Evolutionary conservation across 2,329 filamentous ascomycete genomes (phyloP).

Genomic region (Paecilomyces dactylethromorphus): DNA sequence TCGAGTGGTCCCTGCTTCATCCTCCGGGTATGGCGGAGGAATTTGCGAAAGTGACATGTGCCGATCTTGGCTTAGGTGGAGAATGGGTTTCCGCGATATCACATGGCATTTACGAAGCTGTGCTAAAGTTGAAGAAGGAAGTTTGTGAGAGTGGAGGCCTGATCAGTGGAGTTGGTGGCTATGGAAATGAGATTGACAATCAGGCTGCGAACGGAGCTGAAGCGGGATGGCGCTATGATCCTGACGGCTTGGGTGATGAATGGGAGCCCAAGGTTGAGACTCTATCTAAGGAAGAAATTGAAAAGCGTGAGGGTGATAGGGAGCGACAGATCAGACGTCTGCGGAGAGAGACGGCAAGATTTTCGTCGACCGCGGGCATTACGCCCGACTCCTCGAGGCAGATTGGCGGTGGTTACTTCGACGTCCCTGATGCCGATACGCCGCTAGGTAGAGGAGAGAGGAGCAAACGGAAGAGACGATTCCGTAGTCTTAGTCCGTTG

Average conservation of each 20-base stretch:
- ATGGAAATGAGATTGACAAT: conserved; percentile 71
- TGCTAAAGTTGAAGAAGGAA: conserved; percentile 88
- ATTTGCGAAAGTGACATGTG: conserved; percentile 88
- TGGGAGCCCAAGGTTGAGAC: conserved; percentile 79
- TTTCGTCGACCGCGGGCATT: conserved; percentile 80
- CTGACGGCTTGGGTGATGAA: conserved; percentile 75
- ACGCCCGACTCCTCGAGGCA: conserved; percentile 63
- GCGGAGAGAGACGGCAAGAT: conserved; percentile 83
- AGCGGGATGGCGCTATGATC: conserved; percentile 92
- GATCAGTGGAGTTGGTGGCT: conserved; percentile 64
- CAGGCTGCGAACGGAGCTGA: conserved; percentile 76
- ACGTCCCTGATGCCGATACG: conserved; percentile 57
- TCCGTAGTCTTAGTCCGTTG: conserved; percentile 78
- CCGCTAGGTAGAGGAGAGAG: conserved; percentile 86
- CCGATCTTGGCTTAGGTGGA: conserved; percentile 78
- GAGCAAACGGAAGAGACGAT: conserved; percentile 90
- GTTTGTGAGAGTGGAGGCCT: conserved; percentile 87
- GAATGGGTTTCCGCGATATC: conserved; percentile 95
- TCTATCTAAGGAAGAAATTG: conserved; percentile 91
- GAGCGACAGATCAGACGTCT: conserved; percentile 84
- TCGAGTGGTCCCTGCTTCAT: conserved; percentile 93
- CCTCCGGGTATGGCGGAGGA: conserved; percentile 85
- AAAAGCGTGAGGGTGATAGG: conserved; percentile 89
- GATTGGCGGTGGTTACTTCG: conserved; percentile 52
- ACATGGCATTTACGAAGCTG: conserved; percentile 94